Base-by-base conservation (phyloP, 345 rosid species). In the Lumnitzera littorea region DNA sequence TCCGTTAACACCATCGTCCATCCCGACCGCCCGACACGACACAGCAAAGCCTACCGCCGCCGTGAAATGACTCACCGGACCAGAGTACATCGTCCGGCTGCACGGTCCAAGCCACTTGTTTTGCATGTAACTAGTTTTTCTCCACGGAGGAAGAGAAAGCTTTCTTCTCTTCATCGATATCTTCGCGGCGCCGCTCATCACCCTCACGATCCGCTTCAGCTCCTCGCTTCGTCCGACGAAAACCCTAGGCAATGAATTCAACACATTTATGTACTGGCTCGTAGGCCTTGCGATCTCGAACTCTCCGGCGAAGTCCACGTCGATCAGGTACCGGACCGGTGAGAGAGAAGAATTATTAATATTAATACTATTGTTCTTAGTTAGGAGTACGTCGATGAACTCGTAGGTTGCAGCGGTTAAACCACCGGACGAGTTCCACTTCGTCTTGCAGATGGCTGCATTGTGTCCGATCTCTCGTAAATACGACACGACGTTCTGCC, bases 261-360 rank as follows among this genome's bases (percentile, higher is more conserved):
- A 36, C 3, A 76, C 61, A 53, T 72, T 77, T 55, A 57, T 12
- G 73, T 84, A 89, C 11, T 73, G 80, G 4, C 25, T 58, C 50
- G 91, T 84, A 4, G 96, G 94, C 54, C 94, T 82, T 14, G 89
- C 96, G 67, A 89, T 81, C 76, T 84, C 76, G 55, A 86, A 89
- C 20, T 78, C 78, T 43, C 85, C 70, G 15, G 82, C 76, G 70
- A 86, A 82, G 46, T 89, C 91, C 12, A 86, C 66, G 56, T 89
- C 96, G 11, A 89, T 57, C 54, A 86, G 49, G 75, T 82, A 89
- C 24, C 89, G 79, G 20, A 41, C 60, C 20, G 66, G 57, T 7
- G 61, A 51, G 15, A 6, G 36, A 29, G 36, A 29, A 29, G 36
- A 29, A 29, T 20, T 20, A 20, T 20, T 20, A 20, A 20, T 20